These are phyloP conservation scores for Fusarium odoratissimum DNA, from an alignment of 2,329 filamentous ascomycete genomes.

Conservation along the genomic window DNA sequence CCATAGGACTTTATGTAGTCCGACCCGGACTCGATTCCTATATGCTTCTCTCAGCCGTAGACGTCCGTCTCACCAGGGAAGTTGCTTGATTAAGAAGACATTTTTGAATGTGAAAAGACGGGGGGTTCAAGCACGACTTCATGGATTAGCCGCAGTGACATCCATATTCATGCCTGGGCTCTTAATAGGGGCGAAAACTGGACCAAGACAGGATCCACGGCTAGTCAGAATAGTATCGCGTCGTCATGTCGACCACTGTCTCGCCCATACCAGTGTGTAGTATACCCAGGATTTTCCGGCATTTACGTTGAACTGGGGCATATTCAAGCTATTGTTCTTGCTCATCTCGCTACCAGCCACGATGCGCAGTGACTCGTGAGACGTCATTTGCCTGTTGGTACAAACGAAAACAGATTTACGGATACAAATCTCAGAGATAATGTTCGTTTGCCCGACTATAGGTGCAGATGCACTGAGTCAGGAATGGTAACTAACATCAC, in stretches of 20 bases:
- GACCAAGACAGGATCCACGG: slow-evolving; percentile 17
- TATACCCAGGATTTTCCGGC: not conserved
- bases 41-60: slow-evolving; percentile 2
- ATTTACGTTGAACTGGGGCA: slow-evolving; percentile 12
- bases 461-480: not conserved
- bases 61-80: not conserved
- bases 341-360: slow-evolving; percentile 10
- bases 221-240: slow-evolving; percentile 22
- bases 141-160: not conserved
- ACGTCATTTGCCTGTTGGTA: slow-evolving; percentile 4
- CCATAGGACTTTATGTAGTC: slow-evolving; percentile 12
- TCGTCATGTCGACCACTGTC: slow-evolving; percentile 25
- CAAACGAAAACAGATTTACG: slow-evolving; percentile 1
- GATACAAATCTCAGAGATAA: not conserved
- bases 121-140: not conserved
- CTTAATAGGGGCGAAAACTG: slow-evolving; percentile 18
- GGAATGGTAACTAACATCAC: not conserved
- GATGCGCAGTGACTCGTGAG: slow-evolving; percentile 6
- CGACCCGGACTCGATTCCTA: not conserved
- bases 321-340: slow-evolving; percentile 4
- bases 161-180: not conserved
- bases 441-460: not conserved
- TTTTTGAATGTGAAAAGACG: not conserved
- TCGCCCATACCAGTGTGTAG: slow-evolving; percentile 11
- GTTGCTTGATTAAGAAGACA: not conserved